These are phyloP conservation scores for Colletotrichum chlorophyti DNA, from an alignment of 2,329 filamentous ascomycete genomes.

Conservation along the genomic window DNA sequence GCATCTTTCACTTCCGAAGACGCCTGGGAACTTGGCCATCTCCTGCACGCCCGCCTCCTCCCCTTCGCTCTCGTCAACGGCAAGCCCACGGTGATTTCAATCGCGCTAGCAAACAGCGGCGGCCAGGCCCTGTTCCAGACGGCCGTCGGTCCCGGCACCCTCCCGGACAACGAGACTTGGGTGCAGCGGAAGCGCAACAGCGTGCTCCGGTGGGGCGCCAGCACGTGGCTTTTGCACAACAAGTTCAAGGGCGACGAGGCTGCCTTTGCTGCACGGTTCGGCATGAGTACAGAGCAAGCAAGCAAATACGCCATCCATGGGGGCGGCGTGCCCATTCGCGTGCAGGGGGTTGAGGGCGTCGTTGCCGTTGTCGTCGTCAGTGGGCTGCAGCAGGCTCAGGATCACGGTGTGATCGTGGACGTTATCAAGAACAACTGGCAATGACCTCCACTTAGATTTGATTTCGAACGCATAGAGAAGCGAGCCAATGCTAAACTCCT, in stretches of 20 bases:
- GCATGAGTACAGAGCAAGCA: conserved; percentile 61
- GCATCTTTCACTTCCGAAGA: conserved; percentile 67
- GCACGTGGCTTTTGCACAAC: conserved; percentile 74
- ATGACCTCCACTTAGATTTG: too few species aligned
- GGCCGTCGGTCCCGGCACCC: conserved; percentile 69
- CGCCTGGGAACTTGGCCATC: conserved; percentile 70
- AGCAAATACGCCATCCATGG: conserved; percentile 79
- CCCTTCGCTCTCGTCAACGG: conserved; percentile 45
- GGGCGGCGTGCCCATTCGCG: conserved; percentile 75
- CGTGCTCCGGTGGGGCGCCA: conserved; percentile 73
- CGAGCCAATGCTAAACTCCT: too few species aligned
- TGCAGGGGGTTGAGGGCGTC: conserved; percentile 76
- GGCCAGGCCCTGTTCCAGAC: conserved; percentile 73
- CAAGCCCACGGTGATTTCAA: conserved; percentile 67
- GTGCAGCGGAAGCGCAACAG: conserved; percentile 74
- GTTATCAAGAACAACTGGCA: conserved; percentile 63
- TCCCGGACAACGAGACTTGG: conserved; percentile 76
- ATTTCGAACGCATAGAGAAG: too few species aligned
- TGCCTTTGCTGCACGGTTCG: conserved; percentile 70
- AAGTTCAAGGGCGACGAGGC: conserved; percentile 71
- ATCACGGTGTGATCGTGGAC: conserved; percentile 79
- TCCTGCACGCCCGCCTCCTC: conserved; percentile 68
- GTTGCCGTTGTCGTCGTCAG: conserved; percentile 79
- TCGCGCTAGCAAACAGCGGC: conserved; percentile 62
- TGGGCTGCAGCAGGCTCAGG: conserved; percentile 78